Evolutionary conservation across 768 basidiomycete species (phyloP), one percentile per base, ranked within the genome.

Genomic region (Russula sp.): DNA sequence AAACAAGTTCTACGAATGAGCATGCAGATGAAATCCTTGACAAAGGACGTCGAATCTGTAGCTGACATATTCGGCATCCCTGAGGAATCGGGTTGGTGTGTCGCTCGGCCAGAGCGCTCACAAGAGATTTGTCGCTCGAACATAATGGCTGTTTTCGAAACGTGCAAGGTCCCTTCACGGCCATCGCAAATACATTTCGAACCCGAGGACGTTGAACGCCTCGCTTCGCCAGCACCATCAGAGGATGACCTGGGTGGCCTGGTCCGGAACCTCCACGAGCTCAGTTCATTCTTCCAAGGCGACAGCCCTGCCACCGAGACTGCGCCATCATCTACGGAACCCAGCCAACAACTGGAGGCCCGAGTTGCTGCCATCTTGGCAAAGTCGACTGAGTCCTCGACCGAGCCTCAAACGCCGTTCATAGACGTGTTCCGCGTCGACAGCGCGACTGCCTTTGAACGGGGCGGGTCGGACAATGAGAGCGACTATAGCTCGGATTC

Each of bases 1-100:
- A 88, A 88, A 61, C 88, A 92, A 66, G 89, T 94, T n/a, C 78
- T 95, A 25, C 83, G 91, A 7, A 93, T 95, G 90, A 93, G 93
- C 72, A 86, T 94, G 83, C 86, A 88, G 65, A 70, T 79, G 25
- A 81, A 79, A 34, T 72, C 78, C 16, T 72, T 74, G 38, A 70
- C 75, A 34, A 70, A 75, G 29, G 75, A 79, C 18, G 75, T 79
- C 11, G 83, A 87, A 42, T 78, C 82, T 7, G 76, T 79, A 7
- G 83, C 85, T 1, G 86, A 84, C 25, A 80, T 95, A 13, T 95
- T 95, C 69, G 92, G 93, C 16, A 77, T 90, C 25, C 87, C 90
- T 1, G 80, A 86, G 59, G 83, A 85, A 42, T 90, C 88, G 3
- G 94, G 94, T 18, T 97, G 94, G 94, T 89, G 84, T 65, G 81